Evolutionary conservation across 768 basidiomycete genomes (phyloP).

Genomic region (Lactifluus volemus): DNA sequence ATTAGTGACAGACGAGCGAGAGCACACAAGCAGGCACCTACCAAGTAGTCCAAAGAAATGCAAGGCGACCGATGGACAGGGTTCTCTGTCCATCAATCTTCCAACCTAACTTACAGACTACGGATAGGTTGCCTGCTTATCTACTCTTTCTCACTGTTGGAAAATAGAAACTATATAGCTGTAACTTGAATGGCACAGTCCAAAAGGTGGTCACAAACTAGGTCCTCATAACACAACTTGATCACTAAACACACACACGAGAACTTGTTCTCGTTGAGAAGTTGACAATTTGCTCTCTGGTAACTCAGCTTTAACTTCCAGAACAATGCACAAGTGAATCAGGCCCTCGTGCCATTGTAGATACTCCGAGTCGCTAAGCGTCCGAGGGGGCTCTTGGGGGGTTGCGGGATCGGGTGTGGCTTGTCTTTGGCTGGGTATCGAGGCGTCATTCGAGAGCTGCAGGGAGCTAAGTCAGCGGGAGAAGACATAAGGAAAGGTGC

Average conservation of each 20-base stretch:
- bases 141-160: background rate
- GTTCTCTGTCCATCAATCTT: background rate
- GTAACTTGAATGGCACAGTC: too few relatives aligned
- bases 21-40: background rate
- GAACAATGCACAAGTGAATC: too few relatives aligned
- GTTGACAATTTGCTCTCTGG: too few relatives aligned
- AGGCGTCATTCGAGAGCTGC: background rate
- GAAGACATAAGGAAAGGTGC: background rate
- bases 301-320: too few relatives aligned
- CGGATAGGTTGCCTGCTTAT: background rate
- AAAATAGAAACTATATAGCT: background rate
- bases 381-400: background rate
- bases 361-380: too few relatives aligned
- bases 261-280: too few relatives aligned
- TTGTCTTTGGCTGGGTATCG: background rate
- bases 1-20: background rate
- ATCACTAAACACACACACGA: too few relatives aligned
- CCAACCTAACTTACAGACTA: background rate
- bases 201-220: background rate
- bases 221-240: too few relatives aligned
- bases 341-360: too few relatives aligned
- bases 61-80: background rate
- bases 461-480: background rate
- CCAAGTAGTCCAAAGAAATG: background rate
- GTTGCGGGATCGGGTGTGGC: background rate